Evolutionary conservation across 2,329 filamentous ascomycete genomes (phyloP), one percentile per base, ranked within the genome.

Genomic region (Aureobasidium sp.): DNA sequence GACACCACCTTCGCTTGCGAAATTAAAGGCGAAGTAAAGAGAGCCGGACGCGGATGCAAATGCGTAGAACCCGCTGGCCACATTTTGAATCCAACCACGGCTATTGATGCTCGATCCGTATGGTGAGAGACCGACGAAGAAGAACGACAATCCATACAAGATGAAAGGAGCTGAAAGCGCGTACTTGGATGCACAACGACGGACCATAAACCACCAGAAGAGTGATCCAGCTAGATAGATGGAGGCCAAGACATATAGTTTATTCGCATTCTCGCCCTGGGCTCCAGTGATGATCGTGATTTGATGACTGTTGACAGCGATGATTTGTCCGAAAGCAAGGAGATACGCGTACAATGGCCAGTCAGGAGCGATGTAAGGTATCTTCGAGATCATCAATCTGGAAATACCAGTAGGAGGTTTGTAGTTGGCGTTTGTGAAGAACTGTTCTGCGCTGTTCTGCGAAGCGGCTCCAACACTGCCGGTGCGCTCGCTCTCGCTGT

Each of bases 1-100:
- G 2, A 81, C 80, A 55, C 84, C 84, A 47, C 72, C 71, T 12
- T 70, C 68, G 46, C 67, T 70, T 63, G 85, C 85, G 67, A 87
- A 87, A 71, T 88, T 88, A 59, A 87, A 78, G 2, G 85, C 81
- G 67, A 88, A 88, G 75, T 84, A 87, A 61, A 88, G 77, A 1
- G 82, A 83, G 15, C 86, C 86, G 43, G 82, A 84, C 6, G 84
- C 80, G 4, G 86, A 86, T 8, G 84, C 86, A 6, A 81, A 77
- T 1, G 84, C 82, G 68, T 88, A 88, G 24, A 85, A 67, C 2
- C 77, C 85, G 2, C 84, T 84, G 9, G 82, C 85, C 6, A 84
- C 75, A 63, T 86, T 82, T 66, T 86, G 83, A 26, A 86, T 75
- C 78, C 81, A 84, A 13, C 77, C 79, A 44, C 80, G 75, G 15